Evolutionary conservation across 1,284 basidiomycete species (phyloP), one percentile per base, ranked within the genome.

Genomic region (Acaromyces ingoldii): DNA sequence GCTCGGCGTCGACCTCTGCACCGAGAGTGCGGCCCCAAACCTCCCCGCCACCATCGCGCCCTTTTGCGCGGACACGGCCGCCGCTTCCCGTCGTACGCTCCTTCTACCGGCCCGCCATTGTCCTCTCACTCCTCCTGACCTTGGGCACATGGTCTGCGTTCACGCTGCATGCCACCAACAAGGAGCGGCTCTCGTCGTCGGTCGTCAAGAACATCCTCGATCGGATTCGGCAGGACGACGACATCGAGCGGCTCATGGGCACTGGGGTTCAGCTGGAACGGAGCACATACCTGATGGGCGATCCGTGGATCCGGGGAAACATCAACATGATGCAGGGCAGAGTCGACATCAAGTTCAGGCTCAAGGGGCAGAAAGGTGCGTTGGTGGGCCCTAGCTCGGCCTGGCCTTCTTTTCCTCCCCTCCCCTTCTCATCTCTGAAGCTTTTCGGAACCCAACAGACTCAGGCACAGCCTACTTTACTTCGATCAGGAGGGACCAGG

Each of bases 251-350:
- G 13, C 10, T n/a, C 19, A 13, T 45, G 25, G 42, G 42, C 4
- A 31, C 30, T 4, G 28, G 22, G 30, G 25, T 45, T 3, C n/a
- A 28, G 17, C 4, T 45, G 15, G 22, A 45, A 29, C 30, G 42
- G 34, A 31, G 34, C 19, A 30, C 25, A 15, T n/a, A 31, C 4
- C 42, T 45, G 11, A 31, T 31, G 3, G 42, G 42, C 19, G 42
- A 45, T 25, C 42, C 42, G n/a, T 48, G 46, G 46, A 22, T 48
- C 33, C 13, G 29, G 22, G 46, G 46, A 13, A 48, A 29, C 38
- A 29, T 48, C 15, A 41, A 30, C 21, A 46, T 46, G 25, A 46
- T 46, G 43, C 46, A 48, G 38, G 46, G 46, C 17, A 48, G 24
- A 24, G 29, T 34, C 13, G 46, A 48, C 22, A 38, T 48, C 31